Evolutionary conservation across 805 yeast genomes (phyloP).

Genomic region (Wickerhamomyces rabaulensis): DNA sequence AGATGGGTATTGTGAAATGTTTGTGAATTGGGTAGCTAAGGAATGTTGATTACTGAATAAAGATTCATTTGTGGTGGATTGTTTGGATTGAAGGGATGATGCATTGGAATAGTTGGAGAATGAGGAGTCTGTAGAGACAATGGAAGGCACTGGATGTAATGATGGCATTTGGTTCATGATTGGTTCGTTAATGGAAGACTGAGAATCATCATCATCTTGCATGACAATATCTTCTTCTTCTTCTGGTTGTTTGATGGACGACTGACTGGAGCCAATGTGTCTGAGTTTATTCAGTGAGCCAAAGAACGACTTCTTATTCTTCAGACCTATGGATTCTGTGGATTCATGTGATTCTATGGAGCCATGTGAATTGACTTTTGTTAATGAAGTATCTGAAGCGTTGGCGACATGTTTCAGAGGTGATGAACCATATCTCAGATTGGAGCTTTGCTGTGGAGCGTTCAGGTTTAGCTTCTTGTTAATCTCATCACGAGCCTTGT

Average conservation of each 20-base stretch:
- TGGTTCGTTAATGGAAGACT: constrained; percentile 1
- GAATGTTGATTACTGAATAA: constrained; percentile 19
- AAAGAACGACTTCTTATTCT: constrained; percentile 5
- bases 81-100: constrained; percentile 7
- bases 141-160: constrained; percentile 21
- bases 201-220: constrained; percentile 8
- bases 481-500: constrained; percentile 27
- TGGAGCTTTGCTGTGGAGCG: constrained; percentile 5
- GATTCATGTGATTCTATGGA: constrained; percentile 6
- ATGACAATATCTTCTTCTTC: constrained; percentile 12
- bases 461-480: constrained; percentile 18
- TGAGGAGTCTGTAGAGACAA: constrained; percentile 10
- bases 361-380: constrained; percentile 17
- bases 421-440: constrained; percentile 25
- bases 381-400: constrained; percentile 20
- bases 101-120: constrained; percentile 6
- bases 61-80: constrained; percentile 8
- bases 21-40: constrained; percentile 14
- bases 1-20: constrained; percentile 6
- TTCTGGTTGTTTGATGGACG: constrained; percentile 4
- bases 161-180: constrained; percentile 14
- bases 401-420: constrained; percentile 24
- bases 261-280: constrained; percentile 5
- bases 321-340: not conserved
- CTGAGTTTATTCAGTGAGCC: constrained; percentile 13